Evolutionary conservation across 805 yeast genomes (phyloP).

Genomic region (Nakazawaea anatomiae): DNA sequence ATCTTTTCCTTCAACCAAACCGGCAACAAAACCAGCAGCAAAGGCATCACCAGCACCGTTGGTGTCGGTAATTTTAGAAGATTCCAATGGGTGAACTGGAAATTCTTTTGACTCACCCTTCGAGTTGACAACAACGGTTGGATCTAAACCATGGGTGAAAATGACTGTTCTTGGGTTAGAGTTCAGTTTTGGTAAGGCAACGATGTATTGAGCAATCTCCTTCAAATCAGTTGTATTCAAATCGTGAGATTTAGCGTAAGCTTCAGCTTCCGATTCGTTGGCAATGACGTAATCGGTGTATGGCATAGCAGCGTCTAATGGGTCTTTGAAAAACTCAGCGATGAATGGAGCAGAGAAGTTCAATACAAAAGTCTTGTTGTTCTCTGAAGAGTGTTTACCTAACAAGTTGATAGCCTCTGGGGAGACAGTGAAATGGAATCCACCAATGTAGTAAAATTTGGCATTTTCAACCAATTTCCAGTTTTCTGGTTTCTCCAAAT

Average conservation of each 20-base stretch:
- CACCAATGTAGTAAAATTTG: conserved; percentile 86
- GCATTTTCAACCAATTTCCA: conserved; percentile 84
- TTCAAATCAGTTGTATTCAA: conserved; percentile 54
- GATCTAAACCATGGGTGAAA: conserved; percentile 93
- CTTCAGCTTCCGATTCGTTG: conserved; percentile 95
- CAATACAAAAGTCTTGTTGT: conserved; percentile 69
- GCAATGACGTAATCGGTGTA: conserved; percentile 91
- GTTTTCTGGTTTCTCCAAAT: conserved; percentile 82
- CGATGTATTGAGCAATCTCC: conserved; percentile 78
- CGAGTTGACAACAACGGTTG: conserved; percentile 70
- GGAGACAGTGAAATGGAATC: conserved; percentile 98
- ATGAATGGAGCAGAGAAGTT: conserved; percentile 97
- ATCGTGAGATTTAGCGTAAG: conserved; percentile 84
- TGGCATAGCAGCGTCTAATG: conserved; percentile 71
- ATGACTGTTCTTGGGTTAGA: conserved; percentile 76
- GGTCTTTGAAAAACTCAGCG: conserved; percentile 91
- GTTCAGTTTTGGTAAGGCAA: conserved; percentile 73
- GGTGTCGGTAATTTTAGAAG: conserved; percentile 74
- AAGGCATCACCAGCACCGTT: conserved; percentile 99
- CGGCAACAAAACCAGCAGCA: conserved; percentile 94
- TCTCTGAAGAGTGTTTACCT: conserved; percentile 88
- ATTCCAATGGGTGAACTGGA: conserved; percentile 68
- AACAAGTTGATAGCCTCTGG: conserved; percentile 87
- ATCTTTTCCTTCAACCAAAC: conserved; percentile 67
- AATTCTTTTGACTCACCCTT: conserved; percentile 31